Base-by-base conservation (phyloP, 257 asterid genomes). In the Echium plantagineum region DNA sequence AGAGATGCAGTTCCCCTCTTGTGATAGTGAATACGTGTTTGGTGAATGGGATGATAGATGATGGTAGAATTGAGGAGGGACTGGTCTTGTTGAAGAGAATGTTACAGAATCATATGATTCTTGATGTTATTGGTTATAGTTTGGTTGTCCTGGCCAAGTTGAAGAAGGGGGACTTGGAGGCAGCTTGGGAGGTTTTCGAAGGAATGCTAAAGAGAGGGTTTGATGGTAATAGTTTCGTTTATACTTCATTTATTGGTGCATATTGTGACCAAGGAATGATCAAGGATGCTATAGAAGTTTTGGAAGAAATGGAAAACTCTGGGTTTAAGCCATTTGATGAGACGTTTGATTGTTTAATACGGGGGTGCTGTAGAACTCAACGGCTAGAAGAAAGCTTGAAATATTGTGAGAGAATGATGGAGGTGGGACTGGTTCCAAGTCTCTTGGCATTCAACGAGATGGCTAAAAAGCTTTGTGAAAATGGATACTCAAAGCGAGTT, bases 151-250 rank as follows among this genome's bases (percentile, higher is more conserved):
- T 82, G 57, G 93, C 88, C 0, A 86, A 83, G 79, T 77, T 86
- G 78, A 81, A 76, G 80, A 74, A 71, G 80, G 87, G 88, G 57
- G 69, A 84, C 57, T 24, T 86, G 73, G 82, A 73, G 61, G 70
- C 75, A 4, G 94, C 94, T 19, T 66, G 65, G 78, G 73, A 77
- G 65, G 73, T 77, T 48, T 80, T 72, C 48, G 81, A 78, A 12
- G 91, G 80, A 69, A 70, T 89, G 95, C 77, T 76, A 54, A 84
- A 76, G 51, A 81, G 95, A 67, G 94, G 97, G 35, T 86, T 89
- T 57, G 63, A 68, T 46, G 86, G 81, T 61, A 89, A 86, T 70
- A 78, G 85, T 55, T 77, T 86, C 55, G 81, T 82, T 51, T 76
- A 76, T 49, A 76, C 80, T 70, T 66, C 74, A 32, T 82, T 86